Conservation (phyloP, 495 filamentous ascomycete species). For the Polyplosphaeria fusca region DNA sequence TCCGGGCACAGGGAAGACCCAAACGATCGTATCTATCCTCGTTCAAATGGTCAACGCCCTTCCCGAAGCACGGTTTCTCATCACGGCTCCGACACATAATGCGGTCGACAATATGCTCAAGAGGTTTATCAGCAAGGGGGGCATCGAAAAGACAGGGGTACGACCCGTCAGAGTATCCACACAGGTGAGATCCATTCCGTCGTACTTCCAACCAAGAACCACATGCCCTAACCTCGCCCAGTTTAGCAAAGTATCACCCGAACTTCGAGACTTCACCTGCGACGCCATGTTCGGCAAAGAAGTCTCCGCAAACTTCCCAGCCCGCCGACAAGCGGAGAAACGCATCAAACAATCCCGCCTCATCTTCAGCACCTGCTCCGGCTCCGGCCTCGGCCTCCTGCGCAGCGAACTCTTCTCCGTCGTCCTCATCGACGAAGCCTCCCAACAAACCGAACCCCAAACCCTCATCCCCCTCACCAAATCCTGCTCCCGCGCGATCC, state of each 20-base stretch:
- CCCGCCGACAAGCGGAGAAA: slow-evolving; percentile 44
- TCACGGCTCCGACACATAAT: slow-evolving; percentile 53
- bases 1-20: slow-evolving; percentile 54
- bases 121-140: slow-evolving; percentile 39
- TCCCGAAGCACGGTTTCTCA: slow-evolving; percentile 41
- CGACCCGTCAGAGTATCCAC: slow-evolving; percentile 46
- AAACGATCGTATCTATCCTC: slow-evolving; percentile 50
- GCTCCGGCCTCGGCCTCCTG: slow-evolving; percentile 49
- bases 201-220: too few species aligned
- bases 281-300: slow-evolving; percentile 52
- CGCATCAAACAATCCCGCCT: slow-evolving; percentile 43
- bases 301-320: slow-evolving; percentile 39
- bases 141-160: slow-evolving; percentile 3
- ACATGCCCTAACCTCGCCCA: too few species aligned
- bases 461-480: slow-evolving; percentile 51
- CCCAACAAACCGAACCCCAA: slow-evolving; percentile 51
- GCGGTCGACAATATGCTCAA: slow-evolving; percentile 53
- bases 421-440: slow-evolving; percentile 53
- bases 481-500: slow-evolving; percentile 47
- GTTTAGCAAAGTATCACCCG: slow-evolving; percentile 47
- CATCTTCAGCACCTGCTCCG: slow-evolving; percentile 52
- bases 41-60: slow-evolving; percentile 38
- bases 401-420: slow-evolving; percentile 46
- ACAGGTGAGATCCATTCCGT: too few species aligned
- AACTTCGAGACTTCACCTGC: slow-evolving; percentile 46